Percentiles rank a stretch among this genome's conserved stretches.
These are phyloP conservation scores for Cercospora nicotianae DNA, from an alignment of 2,329 filamentous ascomycete species.

Conservation along the genomic window DNA sequence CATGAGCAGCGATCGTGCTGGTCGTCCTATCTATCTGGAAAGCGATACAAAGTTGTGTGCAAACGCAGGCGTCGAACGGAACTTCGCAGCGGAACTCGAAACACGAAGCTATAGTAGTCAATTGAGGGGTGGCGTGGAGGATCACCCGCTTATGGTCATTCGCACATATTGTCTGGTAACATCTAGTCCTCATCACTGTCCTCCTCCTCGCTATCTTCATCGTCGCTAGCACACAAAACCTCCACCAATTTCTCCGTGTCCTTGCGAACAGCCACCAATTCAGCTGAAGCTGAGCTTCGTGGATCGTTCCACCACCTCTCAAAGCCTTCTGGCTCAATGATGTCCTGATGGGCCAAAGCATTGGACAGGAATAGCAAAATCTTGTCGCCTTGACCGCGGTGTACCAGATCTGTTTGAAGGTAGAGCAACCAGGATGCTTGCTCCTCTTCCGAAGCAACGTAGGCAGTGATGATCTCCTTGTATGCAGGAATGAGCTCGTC, in stretches of 20 bases:
- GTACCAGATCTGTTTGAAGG: constrained; percentile 75
- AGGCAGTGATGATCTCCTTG: constrained; percentile 60
- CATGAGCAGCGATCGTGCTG: background rate
- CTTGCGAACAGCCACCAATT: constrained; percentile 68
- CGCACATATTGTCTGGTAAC: constrained; percentile 7
- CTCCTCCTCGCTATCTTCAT: constrained; percentile 62
- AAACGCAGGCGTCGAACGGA: background rate
- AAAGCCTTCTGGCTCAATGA: constrained; percentile 86
- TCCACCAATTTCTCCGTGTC: constrained; percentile 79
- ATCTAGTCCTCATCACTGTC: constrained; percentile 24
- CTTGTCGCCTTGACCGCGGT: constrained; percentile 61
- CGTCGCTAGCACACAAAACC: constrained; percentile 71
- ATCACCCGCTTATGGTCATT: constrained; percentile 12
- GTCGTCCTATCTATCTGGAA: background rate
- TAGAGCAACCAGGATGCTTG: constrained; percentile 84
- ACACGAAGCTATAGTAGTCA: background rate
- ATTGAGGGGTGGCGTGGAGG: background rate
- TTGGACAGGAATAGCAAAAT: constrained; percentile 78
- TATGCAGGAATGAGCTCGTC: constrained; percentile 50
- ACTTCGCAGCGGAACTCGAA: background rate
- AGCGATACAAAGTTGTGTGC: background rate
- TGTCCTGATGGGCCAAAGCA: constrained; percentile 79
- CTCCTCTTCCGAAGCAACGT: constrained; percentile 59
- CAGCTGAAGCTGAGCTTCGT: constrained; percentile 65
- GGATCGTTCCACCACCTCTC: constrained; percentile 84